These are phyloP conservation scores for Candida methanosorbosa DNA, from an alignment of 805 yeast genomes.

Conservation along the genomic window DNA sequence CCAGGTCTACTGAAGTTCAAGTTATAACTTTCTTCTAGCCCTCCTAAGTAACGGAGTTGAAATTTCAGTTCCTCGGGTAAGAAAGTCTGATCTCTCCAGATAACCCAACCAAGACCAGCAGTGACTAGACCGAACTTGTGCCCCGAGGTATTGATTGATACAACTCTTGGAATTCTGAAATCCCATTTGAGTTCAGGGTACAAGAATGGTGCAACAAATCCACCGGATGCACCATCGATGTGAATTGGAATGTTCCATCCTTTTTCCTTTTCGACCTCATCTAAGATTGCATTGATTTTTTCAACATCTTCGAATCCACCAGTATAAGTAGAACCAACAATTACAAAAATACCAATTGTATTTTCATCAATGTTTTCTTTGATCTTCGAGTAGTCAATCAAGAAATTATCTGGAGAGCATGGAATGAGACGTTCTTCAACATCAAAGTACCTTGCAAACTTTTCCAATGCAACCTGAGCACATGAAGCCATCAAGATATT, in stretches of 20 bases:
- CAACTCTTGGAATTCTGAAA: slow-evolving; percentile 67
- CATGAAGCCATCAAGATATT: slow-evolving; percentile 88
- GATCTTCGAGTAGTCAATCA: slow-evolving; percentile 53
- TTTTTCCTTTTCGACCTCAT: slow-evolving; percentile 55
- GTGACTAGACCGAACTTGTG: slow-evolving; percentile 89
- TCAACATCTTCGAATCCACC: slow-evolving; percentile 83
- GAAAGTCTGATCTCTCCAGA: slow-evolving; percentile 60
- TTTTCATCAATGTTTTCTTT: slow-evolving; percentile 73
- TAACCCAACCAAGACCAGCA: slow-evolving; percentile 89
- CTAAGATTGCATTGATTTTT: slow-evolving; percentile 53
- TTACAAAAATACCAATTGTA: slow-evolving; percentile 85
- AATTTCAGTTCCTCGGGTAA: slow-evolving; percentile 70
- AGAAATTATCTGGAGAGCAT: slow-evolving; percentile 53
- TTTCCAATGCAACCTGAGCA: slow-evolving; percentile 91
- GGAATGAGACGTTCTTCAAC: slow-evolving; percentile 77
- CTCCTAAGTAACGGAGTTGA: slow-evolving; percentile 78
- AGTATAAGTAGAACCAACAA: slow-evolving; percentile 86
- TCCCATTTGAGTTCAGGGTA: slow-evolving; percentile 80
- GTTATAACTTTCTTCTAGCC: slow-evolving; percentile 78
- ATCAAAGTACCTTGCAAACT: slow-evolving; percentile 89
- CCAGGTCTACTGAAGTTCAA: slow-evolving; percentile 91
- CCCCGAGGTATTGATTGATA: slow-evolving; percentile 82
- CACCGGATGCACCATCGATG: slow-evolving; percentile 93
- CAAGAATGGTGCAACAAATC: slow-evolving; percentile 76
- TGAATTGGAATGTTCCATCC: slow-evolving; percentile 74